phyloP scores from a whole-genome alignment of 2,329 filamentous ascomycete species.

The Cladophialophora exuberans region DNA sequence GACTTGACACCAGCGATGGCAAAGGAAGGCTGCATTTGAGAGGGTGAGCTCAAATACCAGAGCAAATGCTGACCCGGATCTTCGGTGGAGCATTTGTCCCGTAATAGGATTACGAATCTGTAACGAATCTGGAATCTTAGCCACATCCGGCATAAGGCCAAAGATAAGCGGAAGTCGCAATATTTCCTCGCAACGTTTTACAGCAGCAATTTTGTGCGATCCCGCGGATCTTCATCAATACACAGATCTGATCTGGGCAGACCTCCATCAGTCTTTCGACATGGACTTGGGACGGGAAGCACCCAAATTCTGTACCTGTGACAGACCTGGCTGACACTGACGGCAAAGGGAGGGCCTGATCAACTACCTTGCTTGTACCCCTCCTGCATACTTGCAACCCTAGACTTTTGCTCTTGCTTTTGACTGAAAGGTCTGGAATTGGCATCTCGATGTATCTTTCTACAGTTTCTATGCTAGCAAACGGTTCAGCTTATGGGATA shows the following conservation, averaged over 20 bases:
- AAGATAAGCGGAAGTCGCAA: conserved; percentile 22
- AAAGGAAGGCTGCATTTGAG: not conserved
- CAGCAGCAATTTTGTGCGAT: not conserved
- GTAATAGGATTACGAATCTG: conserved; percentile 9
- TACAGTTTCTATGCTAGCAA: not conserved
- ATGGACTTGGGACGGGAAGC: not conserved
- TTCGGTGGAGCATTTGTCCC: not conserved
- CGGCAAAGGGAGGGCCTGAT: not conserved
- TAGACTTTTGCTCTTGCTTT: too few relatives aligned
- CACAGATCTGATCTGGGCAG: conserved; percentile 6
- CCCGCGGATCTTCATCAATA: conserved; percentile 21
- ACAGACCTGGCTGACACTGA: conserved; percentile 5
- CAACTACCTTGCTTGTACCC: too few relatives aligned
- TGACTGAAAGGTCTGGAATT: too few relatives aligned
- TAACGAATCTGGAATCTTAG: conserved; percentile 13
- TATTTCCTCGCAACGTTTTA: conserved; percentile 23
- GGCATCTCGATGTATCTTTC: not conserved
- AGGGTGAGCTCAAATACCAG: too few relatives aligned
- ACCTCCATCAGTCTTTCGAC: not conserved
- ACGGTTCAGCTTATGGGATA: too few relatives aligned
- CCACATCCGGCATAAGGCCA: conserved; percentile 6
- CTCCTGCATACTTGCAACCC: too few relatives aligned
- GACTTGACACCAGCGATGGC: not conserved
- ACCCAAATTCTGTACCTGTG: conserved; percentile 11
- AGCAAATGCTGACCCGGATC: too few relatives aligned